Evolutionary conservation across 2,329 filamentous ascomycete genomes (phyloP).

Genomic region (Fusarium chlamydosporum): DNA sequence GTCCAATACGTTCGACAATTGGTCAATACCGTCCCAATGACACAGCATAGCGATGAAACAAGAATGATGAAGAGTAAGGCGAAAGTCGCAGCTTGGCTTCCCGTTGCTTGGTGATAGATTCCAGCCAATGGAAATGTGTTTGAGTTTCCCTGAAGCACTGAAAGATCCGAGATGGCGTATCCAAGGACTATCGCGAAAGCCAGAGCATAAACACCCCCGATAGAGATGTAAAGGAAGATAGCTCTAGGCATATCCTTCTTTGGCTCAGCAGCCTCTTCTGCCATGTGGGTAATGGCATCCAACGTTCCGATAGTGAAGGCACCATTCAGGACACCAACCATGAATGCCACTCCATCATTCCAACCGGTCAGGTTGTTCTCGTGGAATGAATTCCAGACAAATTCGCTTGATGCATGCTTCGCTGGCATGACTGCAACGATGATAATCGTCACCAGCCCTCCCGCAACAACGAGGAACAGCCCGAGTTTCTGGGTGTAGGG

Average conservation of each 20-base stretch:
- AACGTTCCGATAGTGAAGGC: constrained; percentile 48
- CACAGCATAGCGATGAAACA: constrained; percentile 45
- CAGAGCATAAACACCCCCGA: constrained; percentile 44
- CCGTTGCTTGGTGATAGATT: constrained; percentile 47
- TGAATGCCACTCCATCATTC: constrained; percentile 47
- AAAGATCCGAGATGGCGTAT: constrained; percentile 47
- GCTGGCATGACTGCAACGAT: constrained; percentile 44
- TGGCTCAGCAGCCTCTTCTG: constrained; percentile 44
- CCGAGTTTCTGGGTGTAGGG: constrained; percentile 48
- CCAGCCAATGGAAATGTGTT: constrained; percentile 47
- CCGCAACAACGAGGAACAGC: constrained; percentile 41
- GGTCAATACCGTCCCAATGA: constrained; percentile 44
- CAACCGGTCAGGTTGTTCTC: constrained; percentile 49
- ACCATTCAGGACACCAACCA: constrained; percentile 47
- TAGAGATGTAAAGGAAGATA: constrained; percentile 47
- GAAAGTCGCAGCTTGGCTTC: constrained; percentile 40
- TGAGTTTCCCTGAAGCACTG: constrained; percentile 41
- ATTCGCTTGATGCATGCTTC: constrained; percentile 40
- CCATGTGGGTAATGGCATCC: constrained; percentile 49
- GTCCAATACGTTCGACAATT: constrained; percentile 49
- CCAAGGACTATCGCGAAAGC: constrained; percentile 44
- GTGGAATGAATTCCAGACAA: constrained; percentile 46
- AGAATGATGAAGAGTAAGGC: constrained; percentile 48
- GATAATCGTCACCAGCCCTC: constrained; percentile 45
- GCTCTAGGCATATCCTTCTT: constrained; percentile 39